Conservation (phyloP, 129 eudicot genomes). For the Flaveria ramosissima region DNA sequence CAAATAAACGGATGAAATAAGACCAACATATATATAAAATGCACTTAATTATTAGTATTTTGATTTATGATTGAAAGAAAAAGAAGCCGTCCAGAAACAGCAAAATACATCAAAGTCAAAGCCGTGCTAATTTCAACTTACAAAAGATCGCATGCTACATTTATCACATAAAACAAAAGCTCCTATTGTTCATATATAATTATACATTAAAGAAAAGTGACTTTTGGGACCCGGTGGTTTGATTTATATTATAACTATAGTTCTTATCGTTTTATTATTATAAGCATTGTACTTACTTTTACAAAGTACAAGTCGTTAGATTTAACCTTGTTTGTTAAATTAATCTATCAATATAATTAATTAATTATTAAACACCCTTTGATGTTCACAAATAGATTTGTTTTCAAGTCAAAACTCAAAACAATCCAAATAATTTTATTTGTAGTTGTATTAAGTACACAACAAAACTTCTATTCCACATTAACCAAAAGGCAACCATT, state of each 20-base stretch:
- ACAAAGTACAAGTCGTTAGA: neutral
- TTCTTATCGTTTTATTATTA: neutral
- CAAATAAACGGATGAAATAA: slow-evolving; percentile 15
- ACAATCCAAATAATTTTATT: neutral
- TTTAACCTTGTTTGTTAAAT: neutral
- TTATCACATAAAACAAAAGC: neutral
- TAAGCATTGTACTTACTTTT: neutral
- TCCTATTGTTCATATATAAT: neutral
- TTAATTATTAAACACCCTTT: neutral
- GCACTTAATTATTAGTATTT: neutral
- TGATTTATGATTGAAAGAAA: slow-evolving; percentile 1
- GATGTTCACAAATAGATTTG: neutral
- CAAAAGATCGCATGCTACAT: slow-evolving; percentile 4
- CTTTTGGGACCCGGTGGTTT: neutral
- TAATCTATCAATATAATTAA: neutral
- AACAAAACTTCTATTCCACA: neutral
- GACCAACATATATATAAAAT: slow-evolving; percentile 21
- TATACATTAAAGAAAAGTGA: neutral
- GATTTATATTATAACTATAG: neutral
- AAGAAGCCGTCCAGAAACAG: slow-evolving; percentile 37
- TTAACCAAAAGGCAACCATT: neutral
- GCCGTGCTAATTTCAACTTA: slow-evolving; percentile 30
- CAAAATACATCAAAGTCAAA: slow-evolving; percentile 17
- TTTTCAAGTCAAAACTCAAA: too few species aligned
- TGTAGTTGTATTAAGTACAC: neutral